These are phyloP conservation scores for Desmodesmus armatus DNA, from an alignment of 139 green algal genomes.

Conservation along the genomic window DNA sequence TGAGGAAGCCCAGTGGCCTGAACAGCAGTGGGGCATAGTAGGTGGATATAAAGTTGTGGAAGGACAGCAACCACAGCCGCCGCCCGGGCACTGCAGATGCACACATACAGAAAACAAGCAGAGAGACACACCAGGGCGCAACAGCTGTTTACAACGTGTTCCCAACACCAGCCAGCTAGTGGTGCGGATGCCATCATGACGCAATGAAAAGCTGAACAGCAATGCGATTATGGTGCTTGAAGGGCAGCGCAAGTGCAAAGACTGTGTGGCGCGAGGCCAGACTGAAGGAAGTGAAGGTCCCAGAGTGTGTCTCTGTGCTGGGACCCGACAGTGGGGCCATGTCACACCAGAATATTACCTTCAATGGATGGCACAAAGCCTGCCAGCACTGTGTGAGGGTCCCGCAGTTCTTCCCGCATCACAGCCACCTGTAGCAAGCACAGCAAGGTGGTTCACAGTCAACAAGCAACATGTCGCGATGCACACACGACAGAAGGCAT, in stretches of 20 bases:
- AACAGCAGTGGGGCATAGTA: conserved; percentile 71
- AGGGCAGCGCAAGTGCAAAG: too few relatives aligned
- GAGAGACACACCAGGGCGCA: background rate
- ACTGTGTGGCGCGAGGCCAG: too few relatives aligned
- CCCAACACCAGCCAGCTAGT: too few relatives aligned
- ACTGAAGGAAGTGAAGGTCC: too few relatives aligned
- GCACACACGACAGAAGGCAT: too few relatives aligned
- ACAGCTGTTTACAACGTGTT: too few relatives aligned
- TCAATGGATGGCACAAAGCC: conserved; percentile 67
- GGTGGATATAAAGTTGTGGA: conserved; percentile 73
- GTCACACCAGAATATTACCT: too few relatives aligned
- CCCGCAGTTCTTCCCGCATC: conserved; percentile 45
- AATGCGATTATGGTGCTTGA: too few relatives aligned
- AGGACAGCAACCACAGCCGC: conserved; percentile 62
- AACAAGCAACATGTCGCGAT: too few relatives aligned
- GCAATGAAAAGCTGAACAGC: background rate
- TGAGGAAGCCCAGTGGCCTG: conserved; percentile 62
- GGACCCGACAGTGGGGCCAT: too few relatives aligned
- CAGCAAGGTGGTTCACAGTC: too few relatives aligned
- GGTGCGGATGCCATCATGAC: background rate
- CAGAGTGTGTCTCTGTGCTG: too few relatives aligned
- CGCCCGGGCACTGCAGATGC: conserved; percentile 31
- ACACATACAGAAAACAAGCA: background rate
- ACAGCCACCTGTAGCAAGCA: conserved; percentile 46
- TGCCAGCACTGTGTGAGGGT: conserved; percentile 57